Evolutionary conservation across 345 rosid genomes (phyloP).

Genomic region (Lenwebbia sp.): DNA sequence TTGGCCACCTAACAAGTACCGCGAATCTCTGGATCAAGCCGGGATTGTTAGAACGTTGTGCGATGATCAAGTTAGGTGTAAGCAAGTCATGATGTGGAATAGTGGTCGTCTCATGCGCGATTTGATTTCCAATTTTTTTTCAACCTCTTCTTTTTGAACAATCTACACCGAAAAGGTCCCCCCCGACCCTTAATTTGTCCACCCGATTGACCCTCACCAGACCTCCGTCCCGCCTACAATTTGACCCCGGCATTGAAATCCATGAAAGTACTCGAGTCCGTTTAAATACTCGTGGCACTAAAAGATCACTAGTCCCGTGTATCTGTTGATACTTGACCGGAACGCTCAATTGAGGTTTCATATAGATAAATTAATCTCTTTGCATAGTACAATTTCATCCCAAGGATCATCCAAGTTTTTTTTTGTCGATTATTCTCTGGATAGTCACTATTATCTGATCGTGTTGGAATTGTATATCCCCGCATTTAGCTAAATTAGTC

Average conservation of each 20-base stretch:
- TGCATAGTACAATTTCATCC: neutral
- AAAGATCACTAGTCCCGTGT: neutral
- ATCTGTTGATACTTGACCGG: neutral
- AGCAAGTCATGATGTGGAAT: neutral
- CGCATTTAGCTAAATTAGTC: neutral
- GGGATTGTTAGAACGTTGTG: neutral
- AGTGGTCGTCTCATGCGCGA: neutral
- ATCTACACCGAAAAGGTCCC: neutral
- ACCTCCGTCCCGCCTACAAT: neutral
- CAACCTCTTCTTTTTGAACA: neutral
- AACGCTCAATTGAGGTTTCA: neutral
- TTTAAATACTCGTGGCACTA: neutral
- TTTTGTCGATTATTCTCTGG: neutral
- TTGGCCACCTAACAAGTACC: neutral
- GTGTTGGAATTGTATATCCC: neutral
- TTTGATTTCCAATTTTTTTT: neutral
- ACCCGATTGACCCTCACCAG: neutral
- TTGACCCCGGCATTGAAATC: neutral
- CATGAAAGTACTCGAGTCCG: rapidly evolving
- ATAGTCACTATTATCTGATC: neutral
- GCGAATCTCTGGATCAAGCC: neutral
- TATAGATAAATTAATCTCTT: neutral
- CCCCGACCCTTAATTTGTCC: neutral
- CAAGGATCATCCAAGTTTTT: neutral
- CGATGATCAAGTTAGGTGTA: neutral